phyloP scores from a whole-genome alignment of 2,329 filamentous ascomycete genomes.

The Huntiella savannae region DNA sequence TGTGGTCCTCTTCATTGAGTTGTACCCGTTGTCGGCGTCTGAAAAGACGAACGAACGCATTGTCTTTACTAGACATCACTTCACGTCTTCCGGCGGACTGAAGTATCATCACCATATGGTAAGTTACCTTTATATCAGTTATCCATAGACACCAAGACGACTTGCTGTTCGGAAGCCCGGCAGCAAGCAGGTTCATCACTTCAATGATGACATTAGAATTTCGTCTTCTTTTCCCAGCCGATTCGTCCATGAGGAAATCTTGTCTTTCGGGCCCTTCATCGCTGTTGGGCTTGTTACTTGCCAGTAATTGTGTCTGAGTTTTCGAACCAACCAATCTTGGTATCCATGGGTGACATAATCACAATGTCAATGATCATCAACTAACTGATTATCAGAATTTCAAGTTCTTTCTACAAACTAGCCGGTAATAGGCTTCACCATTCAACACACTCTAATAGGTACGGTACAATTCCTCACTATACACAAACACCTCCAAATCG shows the following conservation, averaged over 20 bases:
- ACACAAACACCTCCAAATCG: slow-evolving; percentile 1
- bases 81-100: too few species aligned
- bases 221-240: slow-evolving; percentile 74
- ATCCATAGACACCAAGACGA: neutral
- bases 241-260: slow-evolving; percentile 72
- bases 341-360: neutral
- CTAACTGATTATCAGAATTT: neutral
- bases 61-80: too few species aligned
- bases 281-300: slow-evolving; percentile 56
- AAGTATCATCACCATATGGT: too few species aligned
- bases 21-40: neutral
- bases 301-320: slow-evolving; percentile 71
- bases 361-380: slow-evolving; percentile 7
- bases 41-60: too few species aligned
- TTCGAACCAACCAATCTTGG: slow-evolving; percentile 11
- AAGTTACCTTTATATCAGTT: neutral
- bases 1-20: neutral
- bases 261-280: slow-evolving; percentile 45
- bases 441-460: neutral
- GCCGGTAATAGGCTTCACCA: neutral
- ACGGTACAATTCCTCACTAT: neutral
- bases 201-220: slow-evolving; percentile 55
- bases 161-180: slow-evolving; percentile 1
- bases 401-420: neutral
- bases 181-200: slow-evolving; percentile 10